Evolutionary conservation across 371 early-diverging fungal species (phyloP).

Genomic region (Zopfochytrium polystomum): DNA sequence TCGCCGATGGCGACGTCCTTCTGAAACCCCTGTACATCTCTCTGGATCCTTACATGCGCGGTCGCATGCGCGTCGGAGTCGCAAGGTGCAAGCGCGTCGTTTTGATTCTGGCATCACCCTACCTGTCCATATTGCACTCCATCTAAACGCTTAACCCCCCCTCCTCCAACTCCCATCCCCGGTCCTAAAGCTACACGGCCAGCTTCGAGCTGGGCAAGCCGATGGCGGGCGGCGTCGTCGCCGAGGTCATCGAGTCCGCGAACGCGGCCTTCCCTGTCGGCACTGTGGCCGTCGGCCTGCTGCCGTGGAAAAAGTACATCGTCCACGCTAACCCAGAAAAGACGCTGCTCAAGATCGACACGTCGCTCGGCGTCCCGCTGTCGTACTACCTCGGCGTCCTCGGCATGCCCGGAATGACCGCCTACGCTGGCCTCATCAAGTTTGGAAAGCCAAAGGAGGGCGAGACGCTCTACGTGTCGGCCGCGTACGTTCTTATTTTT

Average conservation of each 20-base stretch:
- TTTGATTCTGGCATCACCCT: neutral
- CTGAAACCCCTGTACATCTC: conserved; percentile 55
- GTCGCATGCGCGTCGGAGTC: conserved; percentile 53
- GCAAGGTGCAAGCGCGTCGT: neutral
- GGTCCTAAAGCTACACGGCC: conserved; percentile 41
- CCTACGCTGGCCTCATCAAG: conserved; percentile 58
- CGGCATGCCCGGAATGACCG: conserved; percentile 65
- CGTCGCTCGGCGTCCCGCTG: conserved; percentile 30
- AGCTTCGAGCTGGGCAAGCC: conserved; percentile 59
- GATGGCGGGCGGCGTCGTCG: conserved; percentile 59
- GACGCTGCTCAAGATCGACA: conserved; percentile 29
- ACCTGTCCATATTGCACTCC: conserved; percentile 6
- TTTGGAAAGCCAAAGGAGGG: conserved; percentile 63
- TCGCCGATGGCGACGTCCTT: conserved; percentile 56
- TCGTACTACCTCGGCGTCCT: conserved; percentile 46
- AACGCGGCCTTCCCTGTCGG: conserved; percentile 56
- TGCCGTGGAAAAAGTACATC: conserved; percentile 58
- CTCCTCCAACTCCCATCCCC: no score
- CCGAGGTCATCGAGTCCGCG: conserved; percentile 60
- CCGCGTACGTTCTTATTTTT: conserved; percentile 44
- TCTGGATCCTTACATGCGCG: conserved; percentile 59
- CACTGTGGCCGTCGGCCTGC: conserved; percentile 57
- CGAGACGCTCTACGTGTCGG: conserved; percentile 60
- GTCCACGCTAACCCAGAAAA: conserved; percentile 30
- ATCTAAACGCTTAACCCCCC: no score